A percentile compares a stretch with the other conserved stretches of the same genome.
These are phyloP conservation scores for Diutina sp. DNA, from an alignment of 1,139 yeast genomes.

Conservation along the genomic window DNA sequence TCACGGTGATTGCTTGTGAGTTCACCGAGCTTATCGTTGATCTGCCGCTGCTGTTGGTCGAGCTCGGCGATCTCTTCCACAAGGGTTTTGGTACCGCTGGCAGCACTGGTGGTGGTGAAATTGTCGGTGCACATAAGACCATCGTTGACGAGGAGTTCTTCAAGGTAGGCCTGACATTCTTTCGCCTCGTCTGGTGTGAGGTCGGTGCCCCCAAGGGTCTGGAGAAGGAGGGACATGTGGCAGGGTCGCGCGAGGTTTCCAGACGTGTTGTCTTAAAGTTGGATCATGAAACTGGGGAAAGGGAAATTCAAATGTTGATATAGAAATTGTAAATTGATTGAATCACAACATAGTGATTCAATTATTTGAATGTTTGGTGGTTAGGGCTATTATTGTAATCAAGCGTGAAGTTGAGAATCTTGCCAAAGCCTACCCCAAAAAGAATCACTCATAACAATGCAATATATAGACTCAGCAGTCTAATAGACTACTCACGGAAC, in stretches of 20 bases:
- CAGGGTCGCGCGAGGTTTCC: neutral
- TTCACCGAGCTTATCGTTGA: conserved; percentile 18
- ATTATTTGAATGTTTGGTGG: no score
- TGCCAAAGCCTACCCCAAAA: no score
- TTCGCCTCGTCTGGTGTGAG: neutral
- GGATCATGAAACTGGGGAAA: no score
- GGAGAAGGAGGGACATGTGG: neutral
- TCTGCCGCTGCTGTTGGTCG: conserved; percentile 19
- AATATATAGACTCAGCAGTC: no score
- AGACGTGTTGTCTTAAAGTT: neutral
- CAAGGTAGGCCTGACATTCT: conserved; percentile 8
- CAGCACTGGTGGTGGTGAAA: conserved; percentile 17
- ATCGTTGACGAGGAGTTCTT: conserved; percentile 23
- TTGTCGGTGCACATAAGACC: conserved; percentile 29
- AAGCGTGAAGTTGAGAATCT: no score
- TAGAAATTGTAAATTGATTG: neutral
- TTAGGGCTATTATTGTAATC: no score
- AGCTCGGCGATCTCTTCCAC: conserved; percentile 36
- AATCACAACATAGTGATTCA: no score
- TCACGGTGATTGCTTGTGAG: conserved; percentile 27
- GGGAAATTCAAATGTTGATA: no score
- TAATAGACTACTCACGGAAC: no score
- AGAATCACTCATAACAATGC: no score
- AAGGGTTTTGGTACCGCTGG: conserved; percentile 12
- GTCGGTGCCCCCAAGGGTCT: neutral